These are phyloP conservation scores for Flammula alnicola DNA, from an alignment of 1,284 basidiomycete genomes.

Conservation along the genomic window DNA sequence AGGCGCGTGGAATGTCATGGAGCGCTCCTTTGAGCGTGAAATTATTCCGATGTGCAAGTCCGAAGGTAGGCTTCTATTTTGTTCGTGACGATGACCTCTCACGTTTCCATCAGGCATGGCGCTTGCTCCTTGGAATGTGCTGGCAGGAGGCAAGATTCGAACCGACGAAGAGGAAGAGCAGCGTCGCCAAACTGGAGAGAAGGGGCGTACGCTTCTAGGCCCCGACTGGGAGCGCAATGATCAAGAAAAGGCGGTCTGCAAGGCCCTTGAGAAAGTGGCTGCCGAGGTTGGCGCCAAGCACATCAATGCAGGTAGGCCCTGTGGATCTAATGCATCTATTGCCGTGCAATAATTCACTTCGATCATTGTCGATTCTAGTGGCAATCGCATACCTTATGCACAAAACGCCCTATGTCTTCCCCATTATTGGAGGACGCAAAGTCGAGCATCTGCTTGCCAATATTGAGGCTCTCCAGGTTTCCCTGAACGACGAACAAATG, in stretches of 20 bases:
- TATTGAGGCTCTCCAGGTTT: conserved; percentile 50
- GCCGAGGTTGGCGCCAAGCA: conserved; percentile 41
- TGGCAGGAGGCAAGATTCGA: conserved; percentile 50
- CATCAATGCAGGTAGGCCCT: conserved; percentile 39
- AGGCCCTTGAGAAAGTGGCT: conserved; percentile 50
- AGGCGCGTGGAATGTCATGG: conserved; percentile 43
- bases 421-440: conserved; percentile 55
- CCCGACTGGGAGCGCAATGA: conserved; percentile 48
- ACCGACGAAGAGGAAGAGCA: conserved; percentile 49
- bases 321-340: neutral
- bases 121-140: conserved; percentile 53
- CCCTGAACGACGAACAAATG: conserved; percentile 47
- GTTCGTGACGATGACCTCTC: neutral
- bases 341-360: neutral
- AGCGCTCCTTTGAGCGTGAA: conserved; percentile 55
- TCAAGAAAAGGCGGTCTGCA: conserved; percentile 43
- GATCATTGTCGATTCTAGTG: conserved; percentile 28
- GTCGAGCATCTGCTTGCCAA: conserved; percentile 52
- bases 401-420: conserved; percentile 54
- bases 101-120: conserved; percentile 39
- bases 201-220: conserved; percentile 34
- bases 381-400: conserved; percentile 56
- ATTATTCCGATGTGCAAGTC: conserved; percentile 56
- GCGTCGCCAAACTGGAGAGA: conserved; percentile 43
- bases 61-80: conserved; percentile 43